These are phyloP conservation scores for Fistulifera pelliculosa DNA, from an alignment of 108 stramenopile species.

Conservation along the genomic window DNA sequence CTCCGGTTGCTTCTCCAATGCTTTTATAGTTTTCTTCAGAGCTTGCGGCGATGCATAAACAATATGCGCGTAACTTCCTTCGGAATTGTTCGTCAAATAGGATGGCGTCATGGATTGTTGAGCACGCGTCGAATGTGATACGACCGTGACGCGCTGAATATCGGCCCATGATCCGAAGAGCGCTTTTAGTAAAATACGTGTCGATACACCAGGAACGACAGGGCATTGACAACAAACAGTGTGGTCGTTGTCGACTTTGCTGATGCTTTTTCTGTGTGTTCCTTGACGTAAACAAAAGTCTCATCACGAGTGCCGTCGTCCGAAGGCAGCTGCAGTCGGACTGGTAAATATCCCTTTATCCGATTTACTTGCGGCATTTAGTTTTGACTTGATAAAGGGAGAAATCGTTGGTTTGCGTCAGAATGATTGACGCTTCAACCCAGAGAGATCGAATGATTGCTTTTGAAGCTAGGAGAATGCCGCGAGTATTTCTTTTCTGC, in stretches of 20 bases:
- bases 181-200: conserved; percentile 41
- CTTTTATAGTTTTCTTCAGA: conserved; percentile 43
- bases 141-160: conserved; percentile 58
- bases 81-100: conserved; percentile 16
- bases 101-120: conserved; percentile 15
- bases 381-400: too few species aligned
- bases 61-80: conserved; percentile 72
- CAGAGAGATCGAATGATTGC: too few species aligned
- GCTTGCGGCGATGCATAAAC: conserved; percentile 64
- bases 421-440: too few species aligned
- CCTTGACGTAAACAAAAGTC: conserved; percentile 72
- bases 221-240: conserved; percentile 84
- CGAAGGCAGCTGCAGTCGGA: conserved; percentile 52
- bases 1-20: conserved; percentile 15
- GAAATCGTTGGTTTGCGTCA: too few species aligned
- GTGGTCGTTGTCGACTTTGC: conserved; percentile 21
- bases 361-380: conserved; percentile 1
- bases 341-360: conserved; percentile 80
- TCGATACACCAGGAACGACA: conserved; percentile 52
- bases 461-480: too few species aligned
- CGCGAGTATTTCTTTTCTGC: too few species aligned
- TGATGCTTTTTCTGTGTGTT: conserved; percentile 33
- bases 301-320: conserved; percentile 18
- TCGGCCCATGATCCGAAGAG: conserved; percentile 68
- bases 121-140: conserved; percentile 49